Evolutionary conservation across 169 alveolate species (phyloP), one percentile per base, ranked within the genome.

Genomic region (Babesia bigemina): DNA sequence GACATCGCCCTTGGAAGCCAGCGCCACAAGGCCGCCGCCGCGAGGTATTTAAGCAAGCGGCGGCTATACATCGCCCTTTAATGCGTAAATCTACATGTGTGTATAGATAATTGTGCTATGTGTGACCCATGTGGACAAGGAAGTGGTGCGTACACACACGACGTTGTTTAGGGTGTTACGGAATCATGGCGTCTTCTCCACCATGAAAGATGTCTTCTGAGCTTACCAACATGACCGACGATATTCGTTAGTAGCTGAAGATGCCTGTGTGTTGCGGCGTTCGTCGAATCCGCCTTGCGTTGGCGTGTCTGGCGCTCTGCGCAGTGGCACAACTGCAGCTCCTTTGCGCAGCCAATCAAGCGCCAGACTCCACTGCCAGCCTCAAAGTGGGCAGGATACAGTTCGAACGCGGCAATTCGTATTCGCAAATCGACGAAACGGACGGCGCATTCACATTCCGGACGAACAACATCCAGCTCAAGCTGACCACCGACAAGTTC

Each of bases 371-470:
- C 56, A 61, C 70, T 4, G 14, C 70, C 10, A 79, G 65, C 57
- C 76, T 79, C 19, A 63, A 19, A 4, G 87, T 79, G 0, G 70
- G 65, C 4, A 14, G 66, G 11, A 59, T 79, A 49, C 48, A 56
- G 28, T 71, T 79, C 52, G 62, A 62, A 14, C 58, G 87, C 24
- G 75, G 73, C n/a, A 50, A 42, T 7, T 53, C 24, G 16, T 22
- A 28, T 16, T 33, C 84, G 21, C 75, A 70, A 28, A 44, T 79
- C 47, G 52, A 57, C 10, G 79, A 62, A 63, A 52, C 33, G 50
- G 72, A 79, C 62, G 45, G 48, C 24, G 87, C 66, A 22, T 71
- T 79, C 39, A 50, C 67, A 21, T 71, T 79, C 47, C 74, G 79
- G 44, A 79, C 87, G 19, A 79, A 63, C 60, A 45, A 70, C 53